These are phyloP conservation scores for Dictyostelium firmibasis DNA, from an alignment of 78 protist species.

Conservation along the genomic window DNA sequence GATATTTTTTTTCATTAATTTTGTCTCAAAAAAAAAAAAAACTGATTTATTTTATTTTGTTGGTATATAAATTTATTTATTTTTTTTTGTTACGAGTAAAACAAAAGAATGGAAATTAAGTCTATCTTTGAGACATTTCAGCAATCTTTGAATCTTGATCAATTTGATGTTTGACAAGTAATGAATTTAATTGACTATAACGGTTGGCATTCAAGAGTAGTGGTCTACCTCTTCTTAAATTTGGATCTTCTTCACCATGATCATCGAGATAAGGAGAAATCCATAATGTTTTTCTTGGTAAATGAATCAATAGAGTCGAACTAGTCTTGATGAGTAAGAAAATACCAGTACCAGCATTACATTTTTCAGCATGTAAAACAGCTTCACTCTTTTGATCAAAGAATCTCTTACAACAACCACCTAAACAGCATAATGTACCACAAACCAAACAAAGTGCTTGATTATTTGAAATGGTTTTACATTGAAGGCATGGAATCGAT, in stretches of 20 bases:
- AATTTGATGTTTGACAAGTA: conserved; percentile 65
- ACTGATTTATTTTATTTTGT: neutral
- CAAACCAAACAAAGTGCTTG: conserved; percentile 75
- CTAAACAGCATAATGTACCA: conserved; percentile 75
- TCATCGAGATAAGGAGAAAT: conserved; percentile 77
- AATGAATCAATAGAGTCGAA: conserved; percentile 51
- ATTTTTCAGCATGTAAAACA: conserved; percentile 72
- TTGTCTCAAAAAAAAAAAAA: neutral
- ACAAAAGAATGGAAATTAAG: neutral
- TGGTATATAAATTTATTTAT: neutral
- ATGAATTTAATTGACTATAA: conserved; percentile 61
- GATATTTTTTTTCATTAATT: neutral
- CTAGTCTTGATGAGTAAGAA: conserved; percentile 54
- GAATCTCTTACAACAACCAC: conserved; percentile 74
- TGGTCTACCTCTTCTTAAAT: conserved; percentile 76
- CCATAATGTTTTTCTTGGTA: conserved; percentile 74
- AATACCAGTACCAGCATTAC: conserved; percentile 70
- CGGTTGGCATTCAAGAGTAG: conserved; percentile 41
- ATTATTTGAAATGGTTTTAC: conserved; percentile 60
- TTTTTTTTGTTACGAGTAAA: neutral
- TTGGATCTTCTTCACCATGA: conserved; percentile 82
- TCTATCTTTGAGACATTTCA: conserved; percentile 12
- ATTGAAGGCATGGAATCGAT: conserved; percentile 56
- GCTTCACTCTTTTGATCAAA: conserved; percentile 77
- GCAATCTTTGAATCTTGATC: conserved; percentile 79